Percentiles rank a stretch among this genome's conserved stretches.
These are phyloP conservation scores for Blepharisma japonicum DNA, from an alignment of 73 alveolate genomes.

Conservation along the genomic window DNA sequence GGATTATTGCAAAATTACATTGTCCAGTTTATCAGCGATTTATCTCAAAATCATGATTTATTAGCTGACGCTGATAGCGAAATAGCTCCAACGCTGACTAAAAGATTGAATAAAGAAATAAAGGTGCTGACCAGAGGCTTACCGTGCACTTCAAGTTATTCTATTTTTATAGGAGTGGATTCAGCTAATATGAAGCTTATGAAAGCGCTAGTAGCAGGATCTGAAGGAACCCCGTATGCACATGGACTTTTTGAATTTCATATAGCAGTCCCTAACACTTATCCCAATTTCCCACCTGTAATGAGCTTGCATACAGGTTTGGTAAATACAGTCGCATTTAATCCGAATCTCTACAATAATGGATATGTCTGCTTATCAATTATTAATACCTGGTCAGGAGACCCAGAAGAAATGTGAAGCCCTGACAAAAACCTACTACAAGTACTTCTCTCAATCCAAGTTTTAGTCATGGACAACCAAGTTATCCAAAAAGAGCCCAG, in stretches of 20 bases:
- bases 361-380: conserved; percentile 74
- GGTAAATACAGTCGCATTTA: conserved; percentile 57
- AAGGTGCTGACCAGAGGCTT: conserved; percentile 70
- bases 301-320: conserved; percentile 60
- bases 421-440: conserved; percentile 56
- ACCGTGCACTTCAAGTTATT: conserved; percentile 78
- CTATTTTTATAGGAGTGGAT: conserved; percentile 81
- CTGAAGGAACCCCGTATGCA: conserved; percentile 81
- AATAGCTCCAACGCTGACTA: not conserved
- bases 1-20: too few relatives aligned
- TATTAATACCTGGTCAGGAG: conserved; percentile 76
- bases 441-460: conserved; percentile 63
- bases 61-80: too few relatives aligned
- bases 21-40: too few relatives aligned
- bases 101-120: conserved; percentile 48
- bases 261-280: conserved; percentile 53
- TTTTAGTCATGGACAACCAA: conserved; percentile 68
- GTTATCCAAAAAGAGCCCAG: conserved; percentile 72
- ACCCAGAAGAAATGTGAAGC: conserved; percentile 66
- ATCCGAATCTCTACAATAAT: conserved; percentile 69
- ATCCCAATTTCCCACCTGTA: conserved; percentile 70
- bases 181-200: conserved; percentile 75
- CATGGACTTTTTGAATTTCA: conserved; percentile 72
- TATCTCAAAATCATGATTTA: too few relatives aligned
- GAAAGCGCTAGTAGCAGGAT: conserved; percentile 75